Evolutionary conservation across 169 alveolate genomes (phyloP).

Genomic region (Plasmodium knowlesi): DNA sequence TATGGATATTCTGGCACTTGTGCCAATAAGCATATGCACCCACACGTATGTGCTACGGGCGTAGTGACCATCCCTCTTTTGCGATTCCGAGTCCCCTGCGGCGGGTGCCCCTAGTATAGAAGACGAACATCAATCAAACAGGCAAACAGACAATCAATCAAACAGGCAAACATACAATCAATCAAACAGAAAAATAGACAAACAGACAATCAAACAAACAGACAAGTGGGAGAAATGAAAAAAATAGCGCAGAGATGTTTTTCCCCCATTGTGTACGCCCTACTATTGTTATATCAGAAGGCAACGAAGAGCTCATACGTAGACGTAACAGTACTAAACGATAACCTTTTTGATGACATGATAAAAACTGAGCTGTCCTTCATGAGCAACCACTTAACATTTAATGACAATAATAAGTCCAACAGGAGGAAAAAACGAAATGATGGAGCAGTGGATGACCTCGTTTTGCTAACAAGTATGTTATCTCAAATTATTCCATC

Average conservation of each 20-base stretch:
- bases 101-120: background rate
- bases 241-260: slow-evolving; percentile 8
- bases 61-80: background rate
- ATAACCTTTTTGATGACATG: slow-evolving; percentile 27
- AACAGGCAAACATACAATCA: background rate
- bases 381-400: slow-evolving; percentile 44
- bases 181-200: background rate
- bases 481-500: slow-evolving; percentile 51
- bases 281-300: slow-evolving; percentile 17
- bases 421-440: slow-evolving; percentile 44
- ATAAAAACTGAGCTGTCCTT: slow-evolving; percentile 31
- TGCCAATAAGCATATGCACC: background rate
- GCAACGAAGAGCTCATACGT: slow-evolving; percentile 1
- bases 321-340: slow-evolving; percentile 20
- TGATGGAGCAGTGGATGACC: slow-evolving; percentile 29
- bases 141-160: background rate
- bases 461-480: slow-evolving; percentile 49
- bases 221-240: slow-evolving; percentile 7
- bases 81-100: background rate
- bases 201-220: background rate
- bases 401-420: slow-evolving; percentile 52
- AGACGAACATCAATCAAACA: background rate
- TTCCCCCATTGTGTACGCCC: slow-evolving; percentile 1
- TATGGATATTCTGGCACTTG: background rate
- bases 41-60: background rate